Percentiles rank a stretch among this genome's conserved stretches.
phyloP scores from a whole-genome alignment of 163 green algal genomes.

The Scenedesmus sp. region DNA sequence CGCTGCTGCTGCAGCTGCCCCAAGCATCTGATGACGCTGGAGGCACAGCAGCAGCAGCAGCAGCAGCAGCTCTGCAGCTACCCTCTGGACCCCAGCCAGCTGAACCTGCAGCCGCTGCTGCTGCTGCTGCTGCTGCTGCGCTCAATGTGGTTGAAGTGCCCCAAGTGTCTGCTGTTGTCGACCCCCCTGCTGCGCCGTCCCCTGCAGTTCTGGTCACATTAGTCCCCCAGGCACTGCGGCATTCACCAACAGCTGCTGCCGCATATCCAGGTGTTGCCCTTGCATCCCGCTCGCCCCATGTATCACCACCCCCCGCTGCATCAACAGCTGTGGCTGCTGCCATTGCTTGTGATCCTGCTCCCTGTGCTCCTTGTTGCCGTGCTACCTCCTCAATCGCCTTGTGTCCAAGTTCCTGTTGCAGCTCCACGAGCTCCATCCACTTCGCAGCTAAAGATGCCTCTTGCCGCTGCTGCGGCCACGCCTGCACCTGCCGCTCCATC shows the following conservation, averaged over 20 bases:
- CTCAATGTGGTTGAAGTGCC: too few species aligned
- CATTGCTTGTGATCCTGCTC: not conserved
- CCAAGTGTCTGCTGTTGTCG: too few species aligned
- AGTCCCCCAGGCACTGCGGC: too few species aligned
- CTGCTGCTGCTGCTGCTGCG: too few species aligned
- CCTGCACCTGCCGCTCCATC: not conserved
- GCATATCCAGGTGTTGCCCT: not conserved
- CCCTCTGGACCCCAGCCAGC: too few species aligned
- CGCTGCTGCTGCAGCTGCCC: not conserved
- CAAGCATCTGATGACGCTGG: constrained; percentile 14
- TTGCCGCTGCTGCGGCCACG: not conserved
- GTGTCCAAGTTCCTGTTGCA: not conserved
- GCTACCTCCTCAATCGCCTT: not conserved
- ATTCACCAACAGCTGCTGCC: not conserved
- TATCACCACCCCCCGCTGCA: not conserved
- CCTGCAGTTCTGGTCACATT: too few species aligned
- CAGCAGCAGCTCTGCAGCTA: too few species aligned
- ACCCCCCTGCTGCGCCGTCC: too few species aligned
- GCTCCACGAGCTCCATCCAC: not conserved
- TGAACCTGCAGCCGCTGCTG: too few species aligned
- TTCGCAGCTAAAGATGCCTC: not conserved
- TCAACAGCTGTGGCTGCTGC: not conserved
- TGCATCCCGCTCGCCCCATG: not conserved
- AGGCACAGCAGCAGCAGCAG: too few species aligned
- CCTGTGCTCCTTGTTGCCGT: not conserved